These are phyloP conservation scores for Fusarium sp. DNA, from an alignment of 2,329 filamentous ascomycete species.

Conservation along the genomic window DNA sequence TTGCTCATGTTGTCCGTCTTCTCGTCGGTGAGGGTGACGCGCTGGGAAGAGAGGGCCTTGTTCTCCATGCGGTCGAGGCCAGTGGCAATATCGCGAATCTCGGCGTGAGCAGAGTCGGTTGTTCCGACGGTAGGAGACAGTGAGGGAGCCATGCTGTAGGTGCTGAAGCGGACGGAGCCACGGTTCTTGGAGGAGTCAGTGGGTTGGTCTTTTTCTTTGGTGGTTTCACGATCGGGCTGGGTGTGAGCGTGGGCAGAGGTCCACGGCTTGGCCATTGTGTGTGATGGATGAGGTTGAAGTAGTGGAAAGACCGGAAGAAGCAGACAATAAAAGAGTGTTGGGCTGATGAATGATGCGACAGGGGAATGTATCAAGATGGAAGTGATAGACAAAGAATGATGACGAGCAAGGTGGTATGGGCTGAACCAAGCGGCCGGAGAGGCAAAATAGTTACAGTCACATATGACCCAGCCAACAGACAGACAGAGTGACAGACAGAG, in stretches of 20 bases:
- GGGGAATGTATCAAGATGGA: slow-evolving; percentile 35
- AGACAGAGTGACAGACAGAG: background rate
- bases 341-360: slow-evolving; percentile 15
- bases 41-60: slow-evolving; percentile 84
- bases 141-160: slow-evolving; percentile 71
- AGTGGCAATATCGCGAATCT: slow-evolving; percentile 78
- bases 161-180: slow-evolving; percentile 69
- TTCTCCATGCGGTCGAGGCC: slow-evolving; percentile 91
- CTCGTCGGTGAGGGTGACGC: slow-evolving; percentile 77
- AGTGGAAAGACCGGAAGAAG: slow-evolving; percentile 9
- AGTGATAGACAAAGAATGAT: slow-evolving; percentile 36
- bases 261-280: slow-evolving; percentile 44
- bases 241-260: slow-evolving; percentile 31
- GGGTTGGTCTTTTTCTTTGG: slow-evolving; percentile 35
- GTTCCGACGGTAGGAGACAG: slow-evolving; percentile 70
- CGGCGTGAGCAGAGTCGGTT: slow-evolving; percentile 67
- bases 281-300: slow-evolving; percentile 13
- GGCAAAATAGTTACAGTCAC: slow-evolving; percentile 24
- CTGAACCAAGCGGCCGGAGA: slow-evolving; percentile 37
- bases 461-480: slow-evolving; percentile 14
- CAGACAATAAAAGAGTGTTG: background rate
- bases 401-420: slow-evolving; percentile 27
- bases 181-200: slow-evolving; percentile 59
- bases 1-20: slow-evolving; percentile 88
- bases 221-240: slow-evolving; percentile 30